Base-by-base conservation (phyloP, 1,284 basidiomycete genomes). In the Jaminaea rosea region DNA sequence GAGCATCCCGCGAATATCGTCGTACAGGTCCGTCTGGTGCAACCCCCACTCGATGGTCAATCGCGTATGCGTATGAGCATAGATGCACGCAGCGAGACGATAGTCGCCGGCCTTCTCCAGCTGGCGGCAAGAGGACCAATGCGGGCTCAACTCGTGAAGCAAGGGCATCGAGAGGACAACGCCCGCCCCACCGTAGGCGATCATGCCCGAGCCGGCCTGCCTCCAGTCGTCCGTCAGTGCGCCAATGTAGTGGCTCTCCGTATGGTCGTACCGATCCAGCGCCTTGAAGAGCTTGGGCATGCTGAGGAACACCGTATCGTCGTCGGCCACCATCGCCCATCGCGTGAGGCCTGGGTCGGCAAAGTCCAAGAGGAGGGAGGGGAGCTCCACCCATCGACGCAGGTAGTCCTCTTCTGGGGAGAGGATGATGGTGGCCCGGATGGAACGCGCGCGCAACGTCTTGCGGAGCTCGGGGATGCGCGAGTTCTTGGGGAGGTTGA, bases 111-210 rank as follows among this genome's bases (percentile, higher is more conserved):
- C 19, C 24, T 24, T 23, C 19, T 4, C 15, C 7, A 11, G 19
- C 13, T 17, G 39, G 4, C 15, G 19, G 19, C 39, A 42, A 13
- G 17, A 13, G 17, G 39, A 21, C 39, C 39, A 42, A 23, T 42
- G 24, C 11, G 48, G 48, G 26, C 17, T 19, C 4, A 21, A n/a
- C 26, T 21, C 29, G 24, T 49, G 24, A n/a, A 49, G 29, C n/a
- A 49, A 23, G 11, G 48, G 37, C 44, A 39, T 39, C 4, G 26
- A 41, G n/a, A 49, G 24, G 26, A 39, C 26, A 21, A 49, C 44
- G 11, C 48, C 48, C 24, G 46, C 48, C 11, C 48, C 48, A 13
- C 48, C 48, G 47, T 24, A 49, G 27, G 48, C 48, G 47, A 37
- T 44, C 11, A 46, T 26, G 21, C 48, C 48, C 15, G 19, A n/a